phyloP scores from a whole-genome alignment of 1,284 basidiomycete genomes.

The Agroathelia rolfsii region DNA sequence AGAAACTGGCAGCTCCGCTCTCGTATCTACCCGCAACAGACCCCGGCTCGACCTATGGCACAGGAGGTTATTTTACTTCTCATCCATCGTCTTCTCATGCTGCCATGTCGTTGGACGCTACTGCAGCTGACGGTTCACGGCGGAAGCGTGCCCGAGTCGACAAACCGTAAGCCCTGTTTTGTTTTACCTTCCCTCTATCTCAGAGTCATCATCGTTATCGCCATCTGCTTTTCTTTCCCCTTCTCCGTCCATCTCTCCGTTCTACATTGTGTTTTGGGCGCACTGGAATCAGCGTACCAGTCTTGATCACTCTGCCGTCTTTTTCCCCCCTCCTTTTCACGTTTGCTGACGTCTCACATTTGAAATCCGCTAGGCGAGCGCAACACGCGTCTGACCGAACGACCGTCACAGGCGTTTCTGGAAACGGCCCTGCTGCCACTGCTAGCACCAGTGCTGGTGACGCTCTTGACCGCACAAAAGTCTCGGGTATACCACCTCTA shows the following conservation, averaged over 20 bases:
- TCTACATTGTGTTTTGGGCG: too few species aligned
- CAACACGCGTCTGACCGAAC: too few species aligned
- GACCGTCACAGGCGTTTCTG: too few species aligned
- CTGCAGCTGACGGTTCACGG: slow-evolving; percentile 50
- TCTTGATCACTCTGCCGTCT: slow-evolving; percentile 12
- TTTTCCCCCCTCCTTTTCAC: slow-evolving; percentile 15
- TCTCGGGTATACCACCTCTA: slow-evolving; percentile 5
- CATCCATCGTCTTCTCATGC: too few species aligned
- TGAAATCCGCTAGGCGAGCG: too few species aligned
- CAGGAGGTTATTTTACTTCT: too few species aligned
- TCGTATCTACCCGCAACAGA: slow-evolving; percentile 73
- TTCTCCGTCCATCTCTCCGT: slow-evolving; percentile 9
- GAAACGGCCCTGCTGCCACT: too few species aligned
- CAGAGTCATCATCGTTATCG: slow-evolving; percentile 12
- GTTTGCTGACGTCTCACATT: slow-evolving; percentile 12
- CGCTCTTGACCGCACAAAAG: too few species aligned
- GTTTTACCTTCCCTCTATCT: slow-evolving; percentile 10
- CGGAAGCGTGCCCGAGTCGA: slow-evolving; percentile 63
- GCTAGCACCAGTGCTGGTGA: too few species aligned
- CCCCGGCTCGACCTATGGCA: slow-evolving; percentile 74
- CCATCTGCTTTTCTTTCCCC: slow-evolving; percentile 13
- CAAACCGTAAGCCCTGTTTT: slow-evolving; percentile 63
- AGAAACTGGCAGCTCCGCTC: slow-evolving; percentile 51
- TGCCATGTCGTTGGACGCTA: slow-evolving; percentile 46
- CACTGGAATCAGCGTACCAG: slow-evolving; percentile 10